phyloP scores from a whole-genome alignment of 139 green algal species.

The Zygnema cylindricum region DNA sequence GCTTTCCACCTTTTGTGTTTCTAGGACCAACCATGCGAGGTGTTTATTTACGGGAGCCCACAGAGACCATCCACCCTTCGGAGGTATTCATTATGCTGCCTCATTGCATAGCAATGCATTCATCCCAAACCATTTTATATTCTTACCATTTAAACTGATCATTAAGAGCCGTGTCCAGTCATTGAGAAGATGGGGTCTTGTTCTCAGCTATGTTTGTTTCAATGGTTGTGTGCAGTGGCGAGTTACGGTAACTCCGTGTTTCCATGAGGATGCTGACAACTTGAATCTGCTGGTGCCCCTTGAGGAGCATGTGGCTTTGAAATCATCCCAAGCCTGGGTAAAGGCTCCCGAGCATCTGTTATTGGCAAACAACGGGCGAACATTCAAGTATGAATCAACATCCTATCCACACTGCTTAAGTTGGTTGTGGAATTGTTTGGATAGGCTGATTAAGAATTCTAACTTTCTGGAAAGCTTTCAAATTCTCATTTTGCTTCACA shows the following conservation, averaged over 20 bases:
- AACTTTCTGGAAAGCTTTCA: too few relatives aligned
- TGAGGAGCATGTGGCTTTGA: constrained; percentile 69
- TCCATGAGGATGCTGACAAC: constrained; percentile 72
- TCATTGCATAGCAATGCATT: too few relatives aligned
- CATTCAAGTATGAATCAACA: constrained; percentile 71
- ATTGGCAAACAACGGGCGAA: constrained; percentile 76
- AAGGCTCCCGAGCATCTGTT: constrained; percentile 74
- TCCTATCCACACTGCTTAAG: too few relatives aligned
- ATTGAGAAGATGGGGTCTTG: neutral
- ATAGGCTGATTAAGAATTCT: too few relatives aligned
- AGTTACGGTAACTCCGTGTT: constrained; percentile 73
- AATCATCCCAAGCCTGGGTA: constrained; percentile 74
- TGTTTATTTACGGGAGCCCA: constrained; percentile 82
- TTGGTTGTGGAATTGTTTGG: too few relatives aligned
- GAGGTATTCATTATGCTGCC: neutral
- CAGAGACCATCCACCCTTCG: constrained; percentile 59
- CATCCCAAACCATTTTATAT: too few relatives aligned
- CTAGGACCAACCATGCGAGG: constrained; percentile 75
- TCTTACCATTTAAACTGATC: too few relatives aligned
- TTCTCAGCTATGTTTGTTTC: neutral
- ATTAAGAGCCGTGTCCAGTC: too few relatives aligned
- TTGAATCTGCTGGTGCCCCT: constrained; percentile 9
- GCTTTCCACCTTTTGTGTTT: too few relatives aligned
- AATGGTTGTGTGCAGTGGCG: constrained; percentile 63
- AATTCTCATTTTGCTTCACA: too few relatives aligned